A percentile compares a stretch with the other conserved stretches of the same genome.
Conservation (phyloP, 352 stramenopile genomes). For the Phytophthora nicotianae region DNA sequence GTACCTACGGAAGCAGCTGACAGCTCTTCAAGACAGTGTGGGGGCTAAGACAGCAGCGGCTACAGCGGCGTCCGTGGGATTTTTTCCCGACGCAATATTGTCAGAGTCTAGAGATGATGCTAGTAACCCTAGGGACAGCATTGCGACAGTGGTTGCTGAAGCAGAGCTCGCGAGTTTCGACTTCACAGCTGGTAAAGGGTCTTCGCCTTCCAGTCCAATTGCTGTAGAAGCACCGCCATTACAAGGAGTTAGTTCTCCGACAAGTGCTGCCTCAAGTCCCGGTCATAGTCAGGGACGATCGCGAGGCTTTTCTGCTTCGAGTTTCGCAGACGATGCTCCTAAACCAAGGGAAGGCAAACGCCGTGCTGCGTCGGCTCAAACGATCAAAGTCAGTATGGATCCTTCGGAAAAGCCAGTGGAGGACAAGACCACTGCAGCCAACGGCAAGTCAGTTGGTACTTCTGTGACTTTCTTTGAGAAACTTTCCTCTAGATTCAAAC, state of each 20-base stretch:
- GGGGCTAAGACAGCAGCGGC: slow-evolving; percentile 26
- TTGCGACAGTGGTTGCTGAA: slow-evolving; percentile 38
- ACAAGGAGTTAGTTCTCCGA: slow-evolving; percentile 10
- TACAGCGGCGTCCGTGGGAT: slow-evolving; percentile 36
- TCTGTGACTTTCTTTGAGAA: slow-evolving; percentile 88
- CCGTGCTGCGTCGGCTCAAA: slow-evolving; percentile 38
- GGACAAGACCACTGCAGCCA: slow-evolving; percentile 33
- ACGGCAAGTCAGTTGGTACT: slow-evolving; percentile 38
- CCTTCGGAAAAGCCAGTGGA: slow-evolving; percentile 34
- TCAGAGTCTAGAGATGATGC: slow-evolving; percentile 15
- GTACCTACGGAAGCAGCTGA: slow-evolving; percentile 68
- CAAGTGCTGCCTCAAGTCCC: slow-evolving; percentile 24
- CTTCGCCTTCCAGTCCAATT: slow-evolving; percentile 18
- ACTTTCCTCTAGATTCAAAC: slow-evolving; percentile 83
- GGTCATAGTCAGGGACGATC: slow-evolving; percentile 32
- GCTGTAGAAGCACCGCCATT: slow-evolving; percentile 1
- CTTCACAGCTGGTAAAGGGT: slow-evolving; percentile 39
- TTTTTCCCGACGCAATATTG: slow-evolving; percentile 25
- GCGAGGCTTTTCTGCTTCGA: slow-evolving; percentile 42
- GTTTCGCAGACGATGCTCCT: slow-evolving; percentile 28
- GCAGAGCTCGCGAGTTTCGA: slow-evolving; percentile 74
- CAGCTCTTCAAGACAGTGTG: slow-evolving; percentile 40
- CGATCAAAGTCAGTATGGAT: slow-evolving; percentile 36
- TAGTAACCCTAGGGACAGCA: slow-evolving; percentile 48
- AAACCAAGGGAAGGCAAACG: slow-evolving; percentile 42